phyloP scores from a whole-genome alignment of 1,284 basidiomycete species.

The Fistulinella cinereoalba region DNA sequence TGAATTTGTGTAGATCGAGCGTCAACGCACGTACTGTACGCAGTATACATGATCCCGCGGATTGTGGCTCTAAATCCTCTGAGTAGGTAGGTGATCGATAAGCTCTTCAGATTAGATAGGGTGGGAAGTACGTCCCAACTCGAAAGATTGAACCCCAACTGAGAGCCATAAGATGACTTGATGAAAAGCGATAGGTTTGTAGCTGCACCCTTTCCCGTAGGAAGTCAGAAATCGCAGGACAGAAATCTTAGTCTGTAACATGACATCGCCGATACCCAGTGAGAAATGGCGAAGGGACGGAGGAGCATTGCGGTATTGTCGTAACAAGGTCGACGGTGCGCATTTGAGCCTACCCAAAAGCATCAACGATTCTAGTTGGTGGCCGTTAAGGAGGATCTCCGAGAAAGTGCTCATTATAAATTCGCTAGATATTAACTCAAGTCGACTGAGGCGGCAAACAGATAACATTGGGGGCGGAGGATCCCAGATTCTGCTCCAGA shows the following conservation, averaged over 20 bases:
- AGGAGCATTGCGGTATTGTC: slow-evolving; percentile 39
- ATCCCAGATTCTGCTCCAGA: no score
- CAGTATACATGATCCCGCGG: slow-evolving; percentile 68
- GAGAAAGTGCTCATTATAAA: no score
- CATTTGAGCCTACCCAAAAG: slow-evolving; percentile 55
- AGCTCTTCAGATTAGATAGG: slow-evolving; percentile 44
- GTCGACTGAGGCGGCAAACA: background rate
- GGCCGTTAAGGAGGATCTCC: slow-evolving; percentile 5
- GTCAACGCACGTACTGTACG: slow-evolving; percentile 51
- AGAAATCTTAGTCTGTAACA: slow-evolving; percentile 52
- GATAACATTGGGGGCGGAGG: no score
- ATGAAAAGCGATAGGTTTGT: slow-evolving; percentile 51
- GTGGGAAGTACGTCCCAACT: slow-evolving; percentile 69
- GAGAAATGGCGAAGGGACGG: slow-evolving; percentile 64
- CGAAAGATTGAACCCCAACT: slow-evolving; percentile 62
- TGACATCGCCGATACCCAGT: slow-evolving; percentile 45
- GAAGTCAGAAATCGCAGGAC: slow-evolving; percentile 66
- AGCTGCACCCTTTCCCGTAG: slow-evolving; percentile 55
- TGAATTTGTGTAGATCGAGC: no score
- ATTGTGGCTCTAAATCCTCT: slow-evolving; percentile 55
- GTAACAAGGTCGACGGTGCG: slow-evolving; percentile 48
- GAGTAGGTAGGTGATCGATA: slow-evolving; percentile 65
- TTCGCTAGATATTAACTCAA: slow-evolving; percentile 1
- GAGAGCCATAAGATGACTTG: slow-evolving; percentile 38
- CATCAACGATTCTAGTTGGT: slow-evolving; percentile 60